phyloP scores from a whole-genome alignment of 371 early-diverging fungal species.

The Mortierella sp. region DNA sequence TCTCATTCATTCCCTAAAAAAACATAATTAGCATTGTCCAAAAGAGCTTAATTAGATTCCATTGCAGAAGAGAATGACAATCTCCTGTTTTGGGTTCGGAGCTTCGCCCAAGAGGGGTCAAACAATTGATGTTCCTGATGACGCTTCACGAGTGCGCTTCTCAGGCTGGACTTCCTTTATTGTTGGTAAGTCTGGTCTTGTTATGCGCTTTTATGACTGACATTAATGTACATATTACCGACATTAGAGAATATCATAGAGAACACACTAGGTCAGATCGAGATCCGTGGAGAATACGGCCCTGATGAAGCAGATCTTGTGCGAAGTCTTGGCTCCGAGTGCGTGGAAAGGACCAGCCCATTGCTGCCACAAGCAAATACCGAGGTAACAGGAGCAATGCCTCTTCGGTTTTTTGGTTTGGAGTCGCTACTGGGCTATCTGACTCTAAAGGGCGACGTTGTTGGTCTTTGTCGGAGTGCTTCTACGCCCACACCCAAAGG shows the following conservation, averaged over 20 bases:
- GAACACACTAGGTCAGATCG: neutral
- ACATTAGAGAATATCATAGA: neutral
- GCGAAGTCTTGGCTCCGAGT: neutral
- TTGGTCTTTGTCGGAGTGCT: constrained; percentile 2
- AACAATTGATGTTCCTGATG: neutral
- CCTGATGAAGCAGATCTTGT: constrained; percentile 21
- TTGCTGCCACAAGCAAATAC: neutral
- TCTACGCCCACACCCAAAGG: neutral
- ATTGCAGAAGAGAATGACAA: neutral
- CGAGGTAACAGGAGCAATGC: no score
- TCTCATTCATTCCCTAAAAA: neutral
- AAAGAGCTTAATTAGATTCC: neutral
- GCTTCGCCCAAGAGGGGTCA: neutral
- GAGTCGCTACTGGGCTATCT: constrained; percentile 33
- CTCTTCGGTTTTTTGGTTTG: constrained; percentile 29
- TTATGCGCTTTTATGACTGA: neutral
- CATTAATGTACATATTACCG: no score
- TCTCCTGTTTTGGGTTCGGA: constrained; percentile 13
- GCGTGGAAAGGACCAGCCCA: neutral
- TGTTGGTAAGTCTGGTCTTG: constrained; percentile 1
- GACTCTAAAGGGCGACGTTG: constrained; percentile 13
- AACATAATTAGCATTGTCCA: neutral
- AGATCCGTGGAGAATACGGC: constrained; percentile 23
- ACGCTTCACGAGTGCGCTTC: constrained; percentile 13
- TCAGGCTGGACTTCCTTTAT: constrained; percentile 35